phyloP scores from a whole-genome alignment of 805 yeast species.

The Metschnikowia gruessii region DNA sequence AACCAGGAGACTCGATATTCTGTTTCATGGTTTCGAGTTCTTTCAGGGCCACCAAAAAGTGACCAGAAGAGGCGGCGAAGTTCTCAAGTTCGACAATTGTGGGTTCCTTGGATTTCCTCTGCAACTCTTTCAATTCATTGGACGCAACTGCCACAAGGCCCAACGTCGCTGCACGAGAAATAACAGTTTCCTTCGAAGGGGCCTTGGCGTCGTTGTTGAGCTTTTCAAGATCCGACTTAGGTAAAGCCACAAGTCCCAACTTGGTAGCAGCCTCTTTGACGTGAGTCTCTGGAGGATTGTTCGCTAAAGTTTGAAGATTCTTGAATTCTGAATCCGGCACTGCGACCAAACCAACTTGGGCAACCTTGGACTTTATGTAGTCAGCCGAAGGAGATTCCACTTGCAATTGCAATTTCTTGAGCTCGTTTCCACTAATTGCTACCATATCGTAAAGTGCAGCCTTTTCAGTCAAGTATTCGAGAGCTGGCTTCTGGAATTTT shows the following conservation, averaged over 20 bases:
- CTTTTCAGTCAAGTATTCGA: slow-evolving; percentile 7
- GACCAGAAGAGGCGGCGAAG: slow-evolving; percentile 3
- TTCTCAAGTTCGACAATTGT: slow-evolving; percentile 5
- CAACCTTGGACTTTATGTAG: slow-evolving; percentile 10
- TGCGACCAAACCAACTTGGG: slow-evolving; percentile 14
- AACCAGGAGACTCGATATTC: slow-evolving; percentile 5
- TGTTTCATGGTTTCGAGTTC: slow-evolving; percentile 16
- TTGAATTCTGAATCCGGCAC: slow-evolving; percentile 15
- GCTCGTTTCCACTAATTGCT: slow-evolving; percentile 1
- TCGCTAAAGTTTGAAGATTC: slow-evolving; percentile 4
- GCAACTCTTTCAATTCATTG: slow-evolving; percentile 5
- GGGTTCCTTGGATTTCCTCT: slow-evolving; percentile 17
- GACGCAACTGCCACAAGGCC: slow-evolving; percentile 12
- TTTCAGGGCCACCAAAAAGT: not conserved
- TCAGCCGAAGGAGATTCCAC: slow-evolving; percentile 6
- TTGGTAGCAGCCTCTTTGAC: slow-evolving; percentile 2
- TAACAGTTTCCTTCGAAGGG: slow-evolving; percentile 8
- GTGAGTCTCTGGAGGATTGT: slow-evolving; percentile 6
- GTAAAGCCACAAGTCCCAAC: slow-evolving; percentile 4
- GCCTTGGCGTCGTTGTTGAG: slow-evolving; percentile 3
- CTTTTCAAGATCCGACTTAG: slow-evolving; percentile 1
- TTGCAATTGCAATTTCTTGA: not conserved
- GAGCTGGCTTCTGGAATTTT: slow-evolving; percentile 8
- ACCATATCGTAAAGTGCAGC: slow-evolving; percentile 7
- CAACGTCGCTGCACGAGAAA: slow-evolving; percentile 14